phyloP scores from a whole-genome alignment of 2,329 filamentous ascomycete genomes.

The Aspergillus proliferans region DNA sequence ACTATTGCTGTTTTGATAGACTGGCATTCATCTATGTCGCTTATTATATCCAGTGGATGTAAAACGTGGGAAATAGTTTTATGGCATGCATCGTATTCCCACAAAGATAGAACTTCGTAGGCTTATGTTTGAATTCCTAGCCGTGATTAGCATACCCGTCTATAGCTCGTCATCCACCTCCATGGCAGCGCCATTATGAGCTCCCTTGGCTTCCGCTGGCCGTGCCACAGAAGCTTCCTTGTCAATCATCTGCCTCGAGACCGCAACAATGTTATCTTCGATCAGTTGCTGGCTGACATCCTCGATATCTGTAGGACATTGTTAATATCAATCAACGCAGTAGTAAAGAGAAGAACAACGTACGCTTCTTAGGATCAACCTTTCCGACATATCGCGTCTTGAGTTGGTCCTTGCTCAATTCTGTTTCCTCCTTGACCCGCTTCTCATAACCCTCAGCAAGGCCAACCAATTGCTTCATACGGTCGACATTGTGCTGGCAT shows the following conservation, averaged over 20 bases:
- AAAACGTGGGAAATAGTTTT: neutral
- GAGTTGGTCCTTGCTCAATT: constrained; percentile 91
- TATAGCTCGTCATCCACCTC: constrained; percentile 60
- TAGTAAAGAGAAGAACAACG: constrained; percentile 18
- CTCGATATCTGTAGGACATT: constrained; percentile 63
- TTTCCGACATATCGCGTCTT: constrained; percentile 99
- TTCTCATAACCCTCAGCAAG: constrained; percentile 97
- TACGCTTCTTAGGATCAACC: constrained; percentile 95
- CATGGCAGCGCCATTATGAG: constrained; percentile 52
- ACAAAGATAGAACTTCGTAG: neutral
- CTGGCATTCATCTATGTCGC: constrained; percentile 1
- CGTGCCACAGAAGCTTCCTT: constrained; percentile 91
- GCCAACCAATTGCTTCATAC: constrained; percentile 77
- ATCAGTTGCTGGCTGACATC: constrained; percentile 94
- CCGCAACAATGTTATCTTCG: constrained; percentile 97
- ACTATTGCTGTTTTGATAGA: neutral
- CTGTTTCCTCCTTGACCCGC: constrained; percentile 96
- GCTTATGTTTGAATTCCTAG: neutral
- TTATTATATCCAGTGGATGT: constrained; percentile 1
- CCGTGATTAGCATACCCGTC: constrained; percentile 8
- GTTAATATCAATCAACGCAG: constrained; percentile 14
- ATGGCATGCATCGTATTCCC: neutral
- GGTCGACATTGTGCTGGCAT: constrained; percentile 77
- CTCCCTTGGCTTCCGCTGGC: constrained; percentile 42
- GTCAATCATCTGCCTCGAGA: constrained; percentile 99